phyloP scores from a whole-genome alignment of 2,329 filamentous ascomycete species.

The Aureobasidium uvarum region DNA sequence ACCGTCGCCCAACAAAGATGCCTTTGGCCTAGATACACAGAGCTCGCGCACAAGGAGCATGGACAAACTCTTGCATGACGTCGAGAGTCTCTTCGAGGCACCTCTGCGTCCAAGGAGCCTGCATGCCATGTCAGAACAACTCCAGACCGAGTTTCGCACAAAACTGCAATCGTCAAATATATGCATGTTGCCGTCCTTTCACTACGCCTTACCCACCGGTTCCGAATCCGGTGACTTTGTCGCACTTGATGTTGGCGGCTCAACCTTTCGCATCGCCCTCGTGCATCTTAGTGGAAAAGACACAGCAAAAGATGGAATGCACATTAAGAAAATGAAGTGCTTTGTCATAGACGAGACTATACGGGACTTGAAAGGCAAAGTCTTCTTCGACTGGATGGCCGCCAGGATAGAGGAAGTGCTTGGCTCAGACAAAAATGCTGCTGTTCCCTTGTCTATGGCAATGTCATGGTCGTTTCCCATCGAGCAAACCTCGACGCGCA shows the following conservation, averaged over 20 bases:
- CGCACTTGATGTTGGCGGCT: slow-evolving; percentile 64
- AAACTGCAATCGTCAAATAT: slow-evolving; percentile 57
- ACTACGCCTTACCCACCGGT: slow-evolving; percentile 59
- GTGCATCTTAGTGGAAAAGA: slow-evolving; percentile 54
- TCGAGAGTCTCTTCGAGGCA: slow-evolving; percentile 46
- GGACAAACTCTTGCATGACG: slow-evolving; percentile 49
- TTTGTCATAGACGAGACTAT: slow-evolving; percentile 58
- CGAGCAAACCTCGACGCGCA: slow-evolving; percentile 60
- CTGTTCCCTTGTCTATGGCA: slow-evolving; percentile 53
- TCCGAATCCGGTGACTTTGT: slow-evolving; percentile 60
- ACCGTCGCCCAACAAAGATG: slow-evolving; percentile 22
- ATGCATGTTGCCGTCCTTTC: slow-evolving; percentile 66
- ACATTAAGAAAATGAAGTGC: slow-evolving; percentile 55
- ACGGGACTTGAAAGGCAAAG: slow-evolving; percentile 54
- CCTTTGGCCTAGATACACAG: slow-evolving; percentile 12
- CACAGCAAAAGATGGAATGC: slow-evolving; percentile 42
- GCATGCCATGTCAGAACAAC: slow-evolving; percentile 45
- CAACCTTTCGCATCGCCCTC: slow-evolving; percentile 62
- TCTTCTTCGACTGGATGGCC: slow-evolving; percentile 68
- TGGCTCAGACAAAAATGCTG: slow-evolving; percentile 41
- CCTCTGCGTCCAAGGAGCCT: slow-evolving; percentile 44
- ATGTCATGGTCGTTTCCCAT: slow-evolving; percentile 67
- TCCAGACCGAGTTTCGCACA: slow-evolving; percentile 54
- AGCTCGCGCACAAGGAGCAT: slow-evolving; percentile 38
- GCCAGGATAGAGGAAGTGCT: slow-evolving; percentile 57